Evolutionary conservation across 805 yeast species (phyloP), one percentile per base, ranked within the genome.

Genomic region (Saturnispora mendoncae): DNA sequence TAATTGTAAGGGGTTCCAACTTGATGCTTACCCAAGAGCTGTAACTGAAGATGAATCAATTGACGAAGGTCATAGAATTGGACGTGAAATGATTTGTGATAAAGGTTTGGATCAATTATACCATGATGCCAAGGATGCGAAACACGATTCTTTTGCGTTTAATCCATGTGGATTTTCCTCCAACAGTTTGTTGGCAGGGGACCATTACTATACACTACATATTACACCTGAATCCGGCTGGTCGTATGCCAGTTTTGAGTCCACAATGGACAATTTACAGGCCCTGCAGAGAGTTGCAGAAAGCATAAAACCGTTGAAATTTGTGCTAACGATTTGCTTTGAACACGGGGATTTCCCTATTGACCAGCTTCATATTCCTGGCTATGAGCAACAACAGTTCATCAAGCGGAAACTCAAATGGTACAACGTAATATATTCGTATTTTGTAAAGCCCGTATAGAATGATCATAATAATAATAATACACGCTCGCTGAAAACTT

Each of bases 211-310:
- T 58, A 90, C 97, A 7, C 68, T 88, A 44, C 97, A 92, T 58
- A 84, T 92, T 32, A 92, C 98, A 0, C 97, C 97, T 0, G 97
- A 92, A 58, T 58, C 68, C 18, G 95, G 90, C 28, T 90, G 94
- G 86, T 85, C 96, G 4, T 90, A 90, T 61, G 97, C 97, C 4
- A 84, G 95, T 8, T 92, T 92, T 60, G 97, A 92, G 59, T 78
- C 96, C 17, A 90, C 85, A 59, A 13, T 71, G 12, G 18, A 23
- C 8, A 26, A 39, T 4, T 3, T 31, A 1, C 14, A 34, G 3
- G 41, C 27, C 2, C 60, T 84, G 46, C 50, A 62, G 32, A 73
- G 72, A 30, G 80, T 87, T 2, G 66, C 87, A 49, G 53, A 62
- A 4, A 70, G 82, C 23, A 80, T 90, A 60, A 68, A 68, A 42